Evolutionary conservation across 306 rosid genomes (phyloP).

Genomic region (Castanopsis chinensis): DNA sequence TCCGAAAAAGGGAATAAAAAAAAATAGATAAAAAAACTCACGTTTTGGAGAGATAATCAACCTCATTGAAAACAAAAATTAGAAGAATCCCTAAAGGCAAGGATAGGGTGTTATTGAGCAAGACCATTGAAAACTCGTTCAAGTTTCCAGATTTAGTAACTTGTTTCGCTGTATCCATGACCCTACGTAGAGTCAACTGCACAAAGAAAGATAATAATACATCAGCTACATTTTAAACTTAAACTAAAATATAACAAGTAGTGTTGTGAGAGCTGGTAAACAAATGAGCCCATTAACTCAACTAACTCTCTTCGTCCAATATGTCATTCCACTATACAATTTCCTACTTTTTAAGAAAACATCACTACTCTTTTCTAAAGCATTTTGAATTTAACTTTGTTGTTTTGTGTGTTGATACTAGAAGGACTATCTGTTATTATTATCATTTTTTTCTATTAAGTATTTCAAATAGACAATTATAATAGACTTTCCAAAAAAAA

Average conservation of each 20-base stretch:
- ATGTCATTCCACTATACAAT: not conserved
- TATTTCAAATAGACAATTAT: not conserved
- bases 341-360: not conserved
- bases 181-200: conserved; percentile 85
- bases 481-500: not conserved
- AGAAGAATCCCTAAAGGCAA: conserved; percentile 86
- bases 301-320: not conserved
- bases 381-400: not conserved
- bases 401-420: not conserved
- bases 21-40: conserved; percentile 43
- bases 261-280: not conserved
- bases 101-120: conserved; percentile 91
- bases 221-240: conserved; percentile 26
- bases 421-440: no score
- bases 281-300: not conserved
- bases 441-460: no score
- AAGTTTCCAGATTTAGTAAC: conserved; percentile 82
- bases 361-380: not conserved
- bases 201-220: conserved; percentile 27
- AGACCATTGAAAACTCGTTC: conserved; percentile 96
- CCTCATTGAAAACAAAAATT: conserved; percentile 71
- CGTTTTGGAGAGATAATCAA: conserved; percentile 86
- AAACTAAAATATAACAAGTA: conserved; percentile 9
- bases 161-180: conserved; percentile 97
- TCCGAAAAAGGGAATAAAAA: not conserved